phyloP scores from a whole-genome alignment of 2,329 filamentous ascomycete genomes.

The Sclerotinia trifoliorum region DNA sequence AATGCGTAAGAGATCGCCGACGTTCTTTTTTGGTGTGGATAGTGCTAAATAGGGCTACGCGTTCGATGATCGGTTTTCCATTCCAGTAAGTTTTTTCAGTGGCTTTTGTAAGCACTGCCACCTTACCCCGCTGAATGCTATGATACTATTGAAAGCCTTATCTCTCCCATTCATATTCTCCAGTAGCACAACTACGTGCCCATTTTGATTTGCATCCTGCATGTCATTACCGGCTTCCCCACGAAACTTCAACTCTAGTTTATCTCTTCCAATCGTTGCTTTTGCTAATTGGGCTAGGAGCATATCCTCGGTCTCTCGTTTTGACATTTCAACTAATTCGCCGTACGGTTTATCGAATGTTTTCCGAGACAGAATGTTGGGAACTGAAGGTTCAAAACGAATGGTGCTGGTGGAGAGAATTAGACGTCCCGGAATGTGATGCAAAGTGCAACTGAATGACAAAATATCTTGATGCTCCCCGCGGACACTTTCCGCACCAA shows the following conservation, averaged over 20 bases:
- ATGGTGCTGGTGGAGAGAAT: conserved; percentile 26
- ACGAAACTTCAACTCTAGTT: conserved; percentile 28
- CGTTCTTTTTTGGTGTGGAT: not conserved
- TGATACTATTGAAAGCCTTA: conserved; percentile 41
- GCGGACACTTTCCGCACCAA: not conserved
- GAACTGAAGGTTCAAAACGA: conserved; percentile 24
- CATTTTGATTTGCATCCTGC: conserved; percentile 21
- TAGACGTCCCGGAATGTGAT: conserved; percentile 23
- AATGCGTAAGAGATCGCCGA: not conserved
- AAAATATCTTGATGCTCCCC: conserved; percentile 22
- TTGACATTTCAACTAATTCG: conserved; percentile 30
- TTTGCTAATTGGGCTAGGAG: conserved; percentile 25
- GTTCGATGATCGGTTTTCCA: not conserved
- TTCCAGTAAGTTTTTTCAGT: not conserved
- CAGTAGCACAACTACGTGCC: conserved; percentile 25
- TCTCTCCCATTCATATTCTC: conserved; percentile 40
- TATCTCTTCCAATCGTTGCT: conserved; percentile 26
- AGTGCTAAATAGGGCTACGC: not conserved
- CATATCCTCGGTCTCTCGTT: conserved; percentile 24
- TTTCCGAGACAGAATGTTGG: conserved; percentile 8
- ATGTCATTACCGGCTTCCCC: conserved; percentile 3
- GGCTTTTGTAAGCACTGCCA: conserved; percentile 39
- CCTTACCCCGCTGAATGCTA: conserved; percentile 41
- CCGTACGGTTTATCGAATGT: conserved; percentile 24
- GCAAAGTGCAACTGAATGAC: conserved; percentile 27